Base-by-base conservation (phyloP, 768 basidiomycete species). In the Amanita pallidorosea region DNA sequence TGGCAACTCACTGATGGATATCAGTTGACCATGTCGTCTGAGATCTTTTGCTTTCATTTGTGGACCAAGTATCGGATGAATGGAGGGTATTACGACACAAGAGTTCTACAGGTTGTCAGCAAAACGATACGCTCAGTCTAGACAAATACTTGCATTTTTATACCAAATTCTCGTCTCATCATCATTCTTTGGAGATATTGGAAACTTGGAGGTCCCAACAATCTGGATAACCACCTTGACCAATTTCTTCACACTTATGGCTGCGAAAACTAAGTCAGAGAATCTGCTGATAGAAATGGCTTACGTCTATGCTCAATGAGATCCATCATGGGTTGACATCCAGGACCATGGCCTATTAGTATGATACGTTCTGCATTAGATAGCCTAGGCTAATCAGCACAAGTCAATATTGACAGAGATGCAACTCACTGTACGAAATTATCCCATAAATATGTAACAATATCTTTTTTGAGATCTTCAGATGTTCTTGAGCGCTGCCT, bases 371-470 rank as follows among this genome's bases (percentile, higher is more conserved):
- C 72, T 7, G 86, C 87, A 18, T 73, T 74, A 5, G 84, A 85
- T 56, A 95, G 70, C 53, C 90, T 93, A 57, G 33, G n/a, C 27
- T 34, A 25, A 18, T 51, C n/a, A 44, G 47, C 11, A 42, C 0
- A 54, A 37, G 36, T 38, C 45, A 29, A 20, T 13, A 13, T 35
- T 17, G 7, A 45, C 18, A 18, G 44, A 5, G n/a, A 53, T 41
- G 43, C n/a, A 15, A 63, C 87, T 53, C 58, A 96, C 94, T 87
- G 81, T 54, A 98, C 73, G 60, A 93, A 94, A 60, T 97, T 95
- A 64, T 98, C 95, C 96, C 96, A 99, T 9, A 98, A 65, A 62
- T 97, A 95, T 3, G 74, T 73, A 52, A 95, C 62, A 20, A 94
- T 67, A 25, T 86, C 79, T 44, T 64, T 72, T 7, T 72, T 74